A percentile compares a stretch with the other conserved stretches of the same genome.
These are phyloP conservation scores for Erythrobasidium hasegawianum DNA, from an alignment of 1,284 basidiomycete species.

Conservation along the genomic window DNA sequence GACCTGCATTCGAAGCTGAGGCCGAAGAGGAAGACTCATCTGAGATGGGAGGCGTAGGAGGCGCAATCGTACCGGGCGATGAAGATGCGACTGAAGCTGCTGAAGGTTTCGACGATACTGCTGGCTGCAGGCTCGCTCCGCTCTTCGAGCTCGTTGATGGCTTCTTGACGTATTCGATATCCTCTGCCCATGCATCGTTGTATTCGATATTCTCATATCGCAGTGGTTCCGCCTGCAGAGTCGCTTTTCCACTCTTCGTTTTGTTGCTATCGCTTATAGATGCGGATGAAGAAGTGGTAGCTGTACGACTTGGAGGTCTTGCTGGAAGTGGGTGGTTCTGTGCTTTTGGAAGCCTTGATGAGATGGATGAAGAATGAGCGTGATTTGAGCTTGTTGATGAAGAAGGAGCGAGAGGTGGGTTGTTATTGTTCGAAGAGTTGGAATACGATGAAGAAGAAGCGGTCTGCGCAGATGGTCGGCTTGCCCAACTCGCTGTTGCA, in stretches of 20 bases:
- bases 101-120: neutral
- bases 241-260: too few relatives aligned
- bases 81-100: neutral
- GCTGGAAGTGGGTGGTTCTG: slow-evolving; percentile 32
- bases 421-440: neutral
- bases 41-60: neutral
- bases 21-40: neutral
- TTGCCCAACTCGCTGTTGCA: slow-evolving; percentile 42
- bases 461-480: slow-evolving; percentile 23
- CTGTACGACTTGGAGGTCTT: slow-evolving; percentile 7
- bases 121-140: neutral
- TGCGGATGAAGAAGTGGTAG: neutral
- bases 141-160: neutral
- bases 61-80: neutral
- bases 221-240: too few relatives aligned
- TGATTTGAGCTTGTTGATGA: slow-evolving; percentile 13
- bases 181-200: too few relatives aligned
- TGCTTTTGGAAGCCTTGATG: slow-evolving; percentile 29
- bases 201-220: too few relatives aligned
- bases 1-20: slow-evolving; percentile 1
- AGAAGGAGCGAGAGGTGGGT: slow-evolving; percentile 6
- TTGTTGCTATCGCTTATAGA: neutral
- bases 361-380: slow-evolving; percentile 32
- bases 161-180: neutral
- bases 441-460: neutral